These are phyloP conservation scores for Kockovaella imperatae DNA, from an alignment of 768 basidiomycete genomes.

Conservation along the genomic window DNA sequence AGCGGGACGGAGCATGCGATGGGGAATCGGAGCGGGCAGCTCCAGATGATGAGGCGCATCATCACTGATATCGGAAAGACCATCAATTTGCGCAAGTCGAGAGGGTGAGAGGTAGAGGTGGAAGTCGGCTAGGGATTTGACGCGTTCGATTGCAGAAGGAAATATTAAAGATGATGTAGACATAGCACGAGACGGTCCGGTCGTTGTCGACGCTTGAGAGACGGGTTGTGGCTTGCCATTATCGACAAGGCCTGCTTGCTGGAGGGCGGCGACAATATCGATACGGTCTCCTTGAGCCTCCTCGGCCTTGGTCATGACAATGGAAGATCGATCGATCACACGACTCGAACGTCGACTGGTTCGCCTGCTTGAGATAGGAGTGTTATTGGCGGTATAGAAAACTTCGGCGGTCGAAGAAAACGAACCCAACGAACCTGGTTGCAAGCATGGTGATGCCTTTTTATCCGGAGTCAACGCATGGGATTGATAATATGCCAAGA, in stretches of 20 bases:
- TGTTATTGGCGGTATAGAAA: conserved; percentile 31
- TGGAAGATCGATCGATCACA: background rate
- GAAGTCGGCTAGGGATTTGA: conserved; percentile 39
- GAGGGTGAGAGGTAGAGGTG: conserved; percentile 42
- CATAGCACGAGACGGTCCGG: background rate
- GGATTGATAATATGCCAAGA: conserved; percentile 12
- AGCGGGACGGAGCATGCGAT: background rate
- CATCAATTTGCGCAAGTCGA: conserved; percentile 31
- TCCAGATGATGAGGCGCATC: conserved; percentile 5
- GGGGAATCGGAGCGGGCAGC: no score
- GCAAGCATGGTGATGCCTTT: no score
- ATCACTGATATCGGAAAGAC: conserved; percentile 30
- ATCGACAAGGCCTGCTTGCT: background rate
- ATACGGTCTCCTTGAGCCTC: no score
- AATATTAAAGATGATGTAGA: conserved; percentile 10
- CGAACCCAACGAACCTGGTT: conserved; percentile 13
- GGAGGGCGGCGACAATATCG: background rate
- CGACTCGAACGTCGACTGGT: conserved; percentile 5
- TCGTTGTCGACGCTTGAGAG: conserved; percentile 4
- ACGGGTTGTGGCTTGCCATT: no score
- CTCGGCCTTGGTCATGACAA: conserved; percentile 13
- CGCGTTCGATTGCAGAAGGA: no score
- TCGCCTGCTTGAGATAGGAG: conserved; percentile 13
- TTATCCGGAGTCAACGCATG: background rate
- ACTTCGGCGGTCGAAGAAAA: conserved; percentile 33